Conservation (phyloP, 176 grass and related monocot genomes). For the Carex cristatella region DNA sequence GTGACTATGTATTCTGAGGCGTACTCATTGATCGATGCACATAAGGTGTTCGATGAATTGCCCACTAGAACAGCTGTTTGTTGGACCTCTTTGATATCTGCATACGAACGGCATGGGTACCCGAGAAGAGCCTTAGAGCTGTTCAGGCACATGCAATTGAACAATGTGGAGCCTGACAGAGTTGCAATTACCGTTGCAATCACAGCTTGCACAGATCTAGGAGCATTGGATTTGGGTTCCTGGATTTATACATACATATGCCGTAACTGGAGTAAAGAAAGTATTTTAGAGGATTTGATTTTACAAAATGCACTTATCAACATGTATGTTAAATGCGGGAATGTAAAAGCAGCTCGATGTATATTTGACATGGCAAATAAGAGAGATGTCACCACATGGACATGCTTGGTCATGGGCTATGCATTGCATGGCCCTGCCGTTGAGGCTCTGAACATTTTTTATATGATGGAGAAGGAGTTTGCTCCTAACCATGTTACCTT, state of each 20-base stretch:
- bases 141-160: constrained; percentile 55
- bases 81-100: constrained; percentile 86
- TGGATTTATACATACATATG: constrained; percentile 47
- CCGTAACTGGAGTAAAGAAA: constrained; percentile 29
- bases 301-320: constrained; percentile 69
- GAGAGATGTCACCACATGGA: constrained; percentile 60
- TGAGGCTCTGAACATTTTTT: constrained; percentile 52
- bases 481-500: constrained; percentile 81
- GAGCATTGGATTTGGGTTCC: constrained; percentile 51
- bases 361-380: constrained; percentile 46
- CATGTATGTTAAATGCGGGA: constrained; percentile 72
- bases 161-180: constrained; percentile 39
- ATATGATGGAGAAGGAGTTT: constrained; percentile 37
- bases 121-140: constrained; percentile 37
- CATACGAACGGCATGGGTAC: constrained; percentile 63
- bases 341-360: constrained; percentile 48
- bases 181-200: constrained; percentile 51
- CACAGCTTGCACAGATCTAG: constrained; percentile 61
- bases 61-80: constrained; percentile 41
- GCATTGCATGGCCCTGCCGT: constrained; percentile 65
- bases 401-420: constrained; percentile 70
- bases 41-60: constrained; percentile 67
- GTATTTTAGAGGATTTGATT: constrained; percentile 43
- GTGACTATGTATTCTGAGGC: constrained; percentile 35
- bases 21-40: constrained; percentile 28